Evolutionary conservation across 352 stramenopile species (phyloP), one percentile per base, ranked within the genome.

Genomic region (Hyphochytrium catenoides): DNA sequence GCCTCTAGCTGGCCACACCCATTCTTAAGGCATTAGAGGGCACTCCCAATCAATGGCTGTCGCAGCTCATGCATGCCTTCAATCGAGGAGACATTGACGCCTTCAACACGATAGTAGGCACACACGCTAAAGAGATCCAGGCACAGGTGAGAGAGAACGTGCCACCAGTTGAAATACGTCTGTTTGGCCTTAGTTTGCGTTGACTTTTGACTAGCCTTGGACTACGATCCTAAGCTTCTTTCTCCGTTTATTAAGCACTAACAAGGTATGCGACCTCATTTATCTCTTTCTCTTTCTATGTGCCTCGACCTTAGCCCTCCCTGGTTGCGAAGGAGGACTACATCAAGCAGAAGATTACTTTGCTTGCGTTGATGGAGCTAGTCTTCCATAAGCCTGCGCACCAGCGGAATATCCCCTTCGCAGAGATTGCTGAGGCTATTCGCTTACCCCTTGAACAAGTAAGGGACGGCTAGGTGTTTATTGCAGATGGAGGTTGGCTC

Each of bases 331-430:
- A 85, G 40, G 63, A 71, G n/a, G 67, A 79, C 21, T 87, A 93
- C 39, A 68, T 97, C 31, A 90, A 95, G 52, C 85, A 98, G 59
- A 98, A 98, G 54, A 86, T 96, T 28, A 85, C 82, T 20, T 59
- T 98, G 8, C 52, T 98, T 39, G 82, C 81, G 21, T 56, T 98
- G 37, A 91, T 98, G 57, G 72, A 95, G 44, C 72, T 96, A 46
- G 66, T 96, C 18, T 97, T 97, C 60, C 69, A 95, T 53, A 65
- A 78, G 39, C 78, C 81, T 20, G 71, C 76, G 14, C 62, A 91
- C 35, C 81, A 97, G 46, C 65, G 83, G 34, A 85, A 81, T 54
- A 85, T 94, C 25, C 47, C 58, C 9, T 96, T 98, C 56, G 43
- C 50, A 7, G 83, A 95, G 38, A 91, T 98, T 41, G 78, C 88